phyloP scores from a whole-genome alignment of 345 rosid species.

The Arabis hirsuta region DNA sequence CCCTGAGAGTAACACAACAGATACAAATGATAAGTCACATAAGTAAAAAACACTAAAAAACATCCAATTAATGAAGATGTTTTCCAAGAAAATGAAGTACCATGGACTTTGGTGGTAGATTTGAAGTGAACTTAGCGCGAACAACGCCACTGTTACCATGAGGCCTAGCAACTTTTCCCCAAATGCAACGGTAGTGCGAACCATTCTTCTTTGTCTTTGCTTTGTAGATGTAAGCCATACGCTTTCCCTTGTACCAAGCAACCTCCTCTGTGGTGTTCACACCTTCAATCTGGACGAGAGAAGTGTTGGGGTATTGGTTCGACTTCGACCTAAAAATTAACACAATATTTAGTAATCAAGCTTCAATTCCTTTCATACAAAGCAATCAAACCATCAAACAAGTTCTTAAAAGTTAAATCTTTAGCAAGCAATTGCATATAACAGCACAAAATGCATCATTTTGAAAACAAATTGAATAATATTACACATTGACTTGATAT shows the following conservation, averaged over 20 bases:
- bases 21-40: background rate
- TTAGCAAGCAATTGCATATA: background rate
- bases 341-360: background rate
- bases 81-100: conserved; percentile 40
- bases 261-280: conserved; percentile 89
- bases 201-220: conserved; percentile 88
- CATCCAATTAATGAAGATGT: background rate
- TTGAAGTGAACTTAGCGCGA: conserved; percentile 87
- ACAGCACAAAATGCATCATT: conserved; percentile 7
- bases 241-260: conserved; percentile 81
- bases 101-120: conserved; percentile 90
- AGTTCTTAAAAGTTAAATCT: background rate
- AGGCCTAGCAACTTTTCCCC: conserved; percentile 92
- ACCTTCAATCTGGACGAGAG: conserved; percentile 86
- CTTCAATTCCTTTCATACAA: background rate
- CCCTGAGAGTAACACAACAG: conserved; percentile 53
- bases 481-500: background rate
- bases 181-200: conserved; percentile 85
- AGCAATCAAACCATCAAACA: background rate
- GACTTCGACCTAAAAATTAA: conserved; percentile 71
- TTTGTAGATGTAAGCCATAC: conserved; percentile 93
- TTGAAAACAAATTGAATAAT: background rate
- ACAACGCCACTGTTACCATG: conserved; percentile 96
- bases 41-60: background rate
- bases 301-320: conserved; percentile 81